Base-by-base conservation (phyloP, 495 filamentous ascomycete genomes). In the Pseudotulostoma volvatum region DNA sequence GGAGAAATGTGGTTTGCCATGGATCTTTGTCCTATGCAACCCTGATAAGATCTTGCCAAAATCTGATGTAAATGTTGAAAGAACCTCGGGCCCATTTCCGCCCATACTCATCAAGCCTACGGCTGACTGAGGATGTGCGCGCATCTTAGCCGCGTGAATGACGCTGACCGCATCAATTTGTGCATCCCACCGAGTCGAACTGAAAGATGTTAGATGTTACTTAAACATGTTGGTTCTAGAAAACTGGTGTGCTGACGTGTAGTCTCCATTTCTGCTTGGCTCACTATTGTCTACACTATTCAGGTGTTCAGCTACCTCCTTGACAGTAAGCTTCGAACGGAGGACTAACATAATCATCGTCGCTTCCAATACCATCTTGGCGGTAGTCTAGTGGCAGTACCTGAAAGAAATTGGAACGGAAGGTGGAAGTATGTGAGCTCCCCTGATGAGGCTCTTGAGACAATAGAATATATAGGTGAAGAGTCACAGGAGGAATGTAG, bases 91-190 rank as follows among this genome's bases (percentile, higher is more conserved):
- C 9, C 86, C 85, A 51, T 87, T 88, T 49, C 90, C 90, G 41
- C 84, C 90, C 87, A 96, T 95, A 59, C 83, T 94, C 86, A 99
- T 93, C 36, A 99, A 69, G 43, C 90, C 90, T 39, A 96, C 92
- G 16, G 85, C 88, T 9, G 86, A 94, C 63, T 99, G 90, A 16
- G 90, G 81, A 59, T 99, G 93, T 56, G 74, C 81, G 62, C 84
- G 76, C 45, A 87, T 93, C 61, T 96, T 93, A 50, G 79, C 79
- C 46, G 79, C 81, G 67, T 94, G 95, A 55, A 95, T 79, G 57
- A 95, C 79, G 55, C 81, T 85, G 49, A 93, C 84, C 34, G 88
- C 86, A 60, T 99, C 92, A 49, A 80, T 64, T 67, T 96, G 90
- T 42, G 90, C 86, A 63, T 94, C 86, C 70, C 81, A 96, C 60